Base-by-base conservation (phyloP, 768 basidiomycete genomes). In the Naganishia vishniacii region DNA sequence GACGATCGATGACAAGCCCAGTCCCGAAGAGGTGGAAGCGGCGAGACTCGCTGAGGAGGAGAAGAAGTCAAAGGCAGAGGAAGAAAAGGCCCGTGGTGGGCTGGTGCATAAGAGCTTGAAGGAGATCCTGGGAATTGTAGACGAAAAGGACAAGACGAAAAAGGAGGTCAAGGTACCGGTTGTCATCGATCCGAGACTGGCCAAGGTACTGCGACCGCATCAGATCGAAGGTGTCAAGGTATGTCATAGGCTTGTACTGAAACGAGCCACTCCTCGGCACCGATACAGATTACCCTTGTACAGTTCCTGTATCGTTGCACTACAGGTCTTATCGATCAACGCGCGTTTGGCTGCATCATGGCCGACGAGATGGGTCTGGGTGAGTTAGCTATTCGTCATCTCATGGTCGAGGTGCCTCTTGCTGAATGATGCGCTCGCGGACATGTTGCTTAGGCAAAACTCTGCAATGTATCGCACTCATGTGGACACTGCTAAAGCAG, bases 351-450 rank as follows among this genome's bases (percentile, higher is more conserved):
- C 63, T 98, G 94, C 73, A 99, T 99, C 76, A 97, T 99, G 94
- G 94, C 94, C 0, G 94, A 99, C 72, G 94, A 94, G 78, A 99
- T 99, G 94, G 94, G 94, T 71, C 84, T 98, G 15, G 94, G 81
- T 70, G 68, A 71, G 78, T 76, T 64, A 15, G 1, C 18, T 28
- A 1, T n/a, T 16, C 46, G 28, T 23, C 7, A 18, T 12, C 37
- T 20, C n/a, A n/a, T n/a, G n/a, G n/a, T n/a, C n/a, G n/a, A n/a
- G n/a, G n/a, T n/a, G n/a, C n/a, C n/a, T n/a, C n/a, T n/a, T n/a
- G n/a, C n/a, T n/a, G n/a, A n/a, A n/a, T n/a, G n/a, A n/a, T n/a
- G n/a, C n/a, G n/a, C n/a, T n/a, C n/a, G n/a, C n/a, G n/a, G n/a
- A n/a, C n/a, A n/a, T n/a, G n/a, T n/a, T n/a, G n/a, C n/a, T 6